A percentile compares a stretch with the other conserved stretches of the same genome.
Conservation (phyloP, 768 basidiomycete genomes). For the Suillus spraguei region DNA sequence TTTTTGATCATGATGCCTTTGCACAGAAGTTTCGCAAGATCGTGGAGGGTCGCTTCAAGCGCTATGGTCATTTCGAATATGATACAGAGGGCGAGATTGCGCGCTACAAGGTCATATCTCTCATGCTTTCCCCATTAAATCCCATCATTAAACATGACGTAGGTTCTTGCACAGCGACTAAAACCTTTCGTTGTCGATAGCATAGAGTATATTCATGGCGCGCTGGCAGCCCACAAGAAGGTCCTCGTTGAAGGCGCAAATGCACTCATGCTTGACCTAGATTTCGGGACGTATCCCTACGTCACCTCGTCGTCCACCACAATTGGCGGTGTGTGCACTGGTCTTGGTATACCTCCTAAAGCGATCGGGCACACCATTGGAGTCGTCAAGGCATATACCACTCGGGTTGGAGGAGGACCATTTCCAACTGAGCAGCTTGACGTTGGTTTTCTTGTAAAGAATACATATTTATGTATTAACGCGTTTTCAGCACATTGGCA, state of each 20-base stretch:
- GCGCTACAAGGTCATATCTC: constrained; percentile 74
- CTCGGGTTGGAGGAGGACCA: constrained; percentile 96
- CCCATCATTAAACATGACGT: not conserved
- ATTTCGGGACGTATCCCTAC: constrained; percentile 97
- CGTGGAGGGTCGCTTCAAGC: constrained; percentile 97
- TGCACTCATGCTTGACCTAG: constrained; percentile 97
- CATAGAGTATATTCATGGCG: constrained; percentile 80
- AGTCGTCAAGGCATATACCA: constrained; percentile 98
- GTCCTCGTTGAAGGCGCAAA: constrained; percentile 97
- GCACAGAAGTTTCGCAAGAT: constrained; percentile 91
- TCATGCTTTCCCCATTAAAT: not conserved
- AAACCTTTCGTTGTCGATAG: constrained; percentile 91
- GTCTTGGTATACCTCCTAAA: constrained; percentile 94
- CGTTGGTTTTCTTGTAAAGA: constrained; percentile 44
- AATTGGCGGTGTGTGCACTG: constrained; percentile 96
- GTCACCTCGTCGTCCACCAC: constrained; percentile 94
- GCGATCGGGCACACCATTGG: constrained; percentile 86
- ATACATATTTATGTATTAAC: constrained; percentile 7
- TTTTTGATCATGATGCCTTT: constrained; percentile 86
- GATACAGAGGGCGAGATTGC: constrained; percentile 96
- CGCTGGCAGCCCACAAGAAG: constrained; percentile 72
- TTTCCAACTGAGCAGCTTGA: constrained; percentile 97
- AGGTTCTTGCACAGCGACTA: constrained; percentile 84
- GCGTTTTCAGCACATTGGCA: constrained; percentile 65
- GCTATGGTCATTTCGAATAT: constrained; percentile 97